Evolutionary conservation across 1,139 yeast genomes (phyloP).

Genomic region (Arxiozyma heterogenica): DNA sequence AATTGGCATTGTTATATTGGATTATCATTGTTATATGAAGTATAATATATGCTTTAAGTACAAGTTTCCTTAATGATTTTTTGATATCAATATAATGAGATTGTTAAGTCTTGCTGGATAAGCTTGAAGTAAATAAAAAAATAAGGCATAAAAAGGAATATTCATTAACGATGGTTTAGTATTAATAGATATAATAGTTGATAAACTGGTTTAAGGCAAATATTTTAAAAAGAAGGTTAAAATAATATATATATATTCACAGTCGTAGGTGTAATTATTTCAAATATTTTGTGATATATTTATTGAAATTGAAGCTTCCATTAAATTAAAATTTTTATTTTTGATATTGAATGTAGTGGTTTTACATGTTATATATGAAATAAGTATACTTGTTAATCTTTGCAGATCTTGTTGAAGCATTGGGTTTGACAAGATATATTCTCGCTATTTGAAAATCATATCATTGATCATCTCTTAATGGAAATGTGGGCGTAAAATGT

Average conservation of each 20-base stretch:
- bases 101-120: neutral
- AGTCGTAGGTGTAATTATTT: conserved; percentile 1
- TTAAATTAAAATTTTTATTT: conserved; percentile 10
- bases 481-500: neutral
- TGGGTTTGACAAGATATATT: conserved; percentile 15
- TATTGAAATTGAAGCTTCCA: conserved; percentile 1
- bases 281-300: neutral
- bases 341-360: conserved; percentile 22
- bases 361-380: conserved; percentile 15
- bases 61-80: neutral
- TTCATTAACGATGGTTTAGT: neutral
- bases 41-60: too few relatives aligned
- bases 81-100: neutral
- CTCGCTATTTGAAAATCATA: conserved; percentile 13
- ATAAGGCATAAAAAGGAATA: too few relatives aligned
- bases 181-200: neutral
- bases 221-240: neutral
- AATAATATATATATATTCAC: neutral
- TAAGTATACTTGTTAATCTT: conserved; percentile 5
- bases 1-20: neutral
- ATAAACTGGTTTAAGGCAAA: neutral
- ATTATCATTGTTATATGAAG: neutral
- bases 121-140: too few relatives aligned
- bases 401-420: conserved; percentile 5
- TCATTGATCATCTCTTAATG: conserved; percentile 1